A percentile compares a stretch with the other conserved stretches of the same genome.
Conservation (phyloP, 2,329 filamentous ascomycete genomes). For the Penicillium sp. region DNA sequence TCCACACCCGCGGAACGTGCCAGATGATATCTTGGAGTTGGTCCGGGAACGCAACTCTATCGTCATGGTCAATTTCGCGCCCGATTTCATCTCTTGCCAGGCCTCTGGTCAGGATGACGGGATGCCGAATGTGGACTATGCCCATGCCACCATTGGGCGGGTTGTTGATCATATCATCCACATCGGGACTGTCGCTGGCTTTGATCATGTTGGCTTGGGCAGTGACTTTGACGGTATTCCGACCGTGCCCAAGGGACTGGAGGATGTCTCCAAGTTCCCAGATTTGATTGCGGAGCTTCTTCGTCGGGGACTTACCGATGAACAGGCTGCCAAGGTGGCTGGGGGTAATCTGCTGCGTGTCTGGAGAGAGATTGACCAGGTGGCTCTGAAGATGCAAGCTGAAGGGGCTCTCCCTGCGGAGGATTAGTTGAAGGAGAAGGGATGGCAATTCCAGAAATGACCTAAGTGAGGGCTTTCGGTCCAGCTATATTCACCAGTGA, state of each 20-base stretch:
- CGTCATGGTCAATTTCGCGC: slow-evolving; percentile 90
- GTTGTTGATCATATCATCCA: slow-evolving; percentile 82
- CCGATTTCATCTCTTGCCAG: slow-evolving; percentile 80
- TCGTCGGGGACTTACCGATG: slow-evolving; percentile 54
- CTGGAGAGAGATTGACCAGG: slow-evolving; percentile 77
- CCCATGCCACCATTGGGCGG: slow-evolving; percentile 74
- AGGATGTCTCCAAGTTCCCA: slow-evolving; percentile 10
- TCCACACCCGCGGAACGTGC: slow-evolving; percentile 88
- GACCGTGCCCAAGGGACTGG: slow-evolving; percentile 69
- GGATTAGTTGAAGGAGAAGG: slow-evolving; percentile 39
- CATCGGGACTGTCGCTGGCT: slow-evolving; percentile 83
- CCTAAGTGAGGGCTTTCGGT: neutral
- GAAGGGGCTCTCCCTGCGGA: slow-evolving; percentile 57
- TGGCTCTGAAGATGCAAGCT: slow-evolving; percentile 70
- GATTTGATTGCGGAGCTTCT: slow-evolving; percentile 5
- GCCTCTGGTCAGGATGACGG: slow-evolving; percentile 65
- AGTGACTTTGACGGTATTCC: slow-evolving; percentile 81
- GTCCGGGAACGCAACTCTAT: slow-evolving; percentile 75
- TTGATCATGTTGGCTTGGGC: slow-evolving; percentile 84
- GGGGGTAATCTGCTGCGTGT: slow-evolving; percentile 84
- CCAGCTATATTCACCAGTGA: neutral
- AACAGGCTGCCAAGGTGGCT: slow-evolving; percentile 74
- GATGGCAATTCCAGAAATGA: too few species aligned
- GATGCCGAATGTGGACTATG: slow-evolving; percentile 70
- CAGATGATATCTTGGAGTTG: slow-evolving; percentile 78